phyloP scores from a whole-genome alignment of 2,329 filamentous ascomycete species.

The Phyllosticta paracitricarpa region DNA sequence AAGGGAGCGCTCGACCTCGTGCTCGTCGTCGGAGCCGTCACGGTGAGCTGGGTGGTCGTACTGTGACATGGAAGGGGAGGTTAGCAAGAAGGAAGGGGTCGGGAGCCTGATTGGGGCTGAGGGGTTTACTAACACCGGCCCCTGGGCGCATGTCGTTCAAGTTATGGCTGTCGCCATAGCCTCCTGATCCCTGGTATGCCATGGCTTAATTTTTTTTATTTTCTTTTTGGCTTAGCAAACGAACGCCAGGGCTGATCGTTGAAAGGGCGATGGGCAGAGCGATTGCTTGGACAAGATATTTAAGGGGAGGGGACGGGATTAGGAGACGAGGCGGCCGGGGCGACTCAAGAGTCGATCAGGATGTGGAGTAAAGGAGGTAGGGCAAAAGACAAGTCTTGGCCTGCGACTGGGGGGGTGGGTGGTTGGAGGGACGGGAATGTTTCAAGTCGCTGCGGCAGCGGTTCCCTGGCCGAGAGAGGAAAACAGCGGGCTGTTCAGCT shows the following conservation, averaged over 20 bases:
- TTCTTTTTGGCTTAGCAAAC: neutral
- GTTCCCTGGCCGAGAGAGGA: neutral
- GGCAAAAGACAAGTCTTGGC: neutral
- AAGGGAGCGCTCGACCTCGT: constrained; percentile 39
- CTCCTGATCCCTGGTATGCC: constrained; percentile 24
- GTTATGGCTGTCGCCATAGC: constrained; percentile 26
- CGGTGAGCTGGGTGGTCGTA: constrained; percentile 24
- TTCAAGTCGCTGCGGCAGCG: neutral
- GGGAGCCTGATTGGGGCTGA: constrained; percentile 8
- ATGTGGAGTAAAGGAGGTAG: constrained; percentile 1
- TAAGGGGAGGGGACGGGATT: constrained; percentile 3
- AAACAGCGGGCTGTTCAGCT: neutral
- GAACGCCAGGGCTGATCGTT: constrained; percentile 3
- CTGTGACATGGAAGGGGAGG: constrained; percentile 1
- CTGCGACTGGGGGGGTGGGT: neutral
- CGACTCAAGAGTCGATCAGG: neutral
- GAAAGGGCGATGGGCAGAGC: neutral
- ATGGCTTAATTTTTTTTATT: constrained; percentile 16
- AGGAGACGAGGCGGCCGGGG: neutral
- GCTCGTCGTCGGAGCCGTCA: constrained; percentile 29
- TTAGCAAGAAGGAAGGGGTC: constrained; percentile 5
- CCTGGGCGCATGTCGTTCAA: constrained; percentile 15
- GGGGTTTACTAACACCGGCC: constrained; percentile 15
- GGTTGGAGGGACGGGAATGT: neutral
- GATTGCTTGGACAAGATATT: neutral